phyloP scores from a whole-genome alignment of 345 rosid species.

The Populus alba region DNA sequence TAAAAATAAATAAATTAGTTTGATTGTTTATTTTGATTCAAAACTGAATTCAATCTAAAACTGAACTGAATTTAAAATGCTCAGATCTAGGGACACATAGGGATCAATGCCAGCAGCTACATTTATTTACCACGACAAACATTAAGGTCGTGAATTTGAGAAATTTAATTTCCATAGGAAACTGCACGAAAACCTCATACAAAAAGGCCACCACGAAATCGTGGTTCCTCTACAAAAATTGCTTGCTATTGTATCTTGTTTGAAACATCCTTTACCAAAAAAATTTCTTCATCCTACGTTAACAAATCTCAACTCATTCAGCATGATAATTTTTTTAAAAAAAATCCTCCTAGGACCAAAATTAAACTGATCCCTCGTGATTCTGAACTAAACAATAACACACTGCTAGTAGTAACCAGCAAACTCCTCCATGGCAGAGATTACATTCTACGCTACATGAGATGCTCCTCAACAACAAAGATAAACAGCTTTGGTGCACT shows the following conservation, averaged over 20 bases:
- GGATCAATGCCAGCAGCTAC: too few species aligned
- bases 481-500: background rate
- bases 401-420: background rate
- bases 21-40: too few species aligned
- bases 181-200: background rate
- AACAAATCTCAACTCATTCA: constrained; percentile 15
- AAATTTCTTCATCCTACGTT: constrained; percentile 11
- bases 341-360: constrained; percentile 22
- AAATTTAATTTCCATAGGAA: background rate
- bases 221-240: constrained; percentile 1
- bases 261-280: constrained; percentile 16
- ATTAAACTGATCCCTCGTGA: constrained; percentile 12
- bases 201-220: background rate
- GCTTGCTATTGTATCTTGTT: background rate
- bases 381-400: constrained; percentile 8
- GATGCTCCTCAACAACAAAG: background rate
- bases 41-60: too few species aligned
- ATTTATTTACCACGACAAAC: too few species aligned
- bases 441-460: constrained; percentile 17
- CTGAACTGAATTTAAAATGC: too few species aligned
- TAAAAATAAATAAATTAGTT: too few species aligned
- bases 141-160: too few species aligned
- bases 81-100: too few species aligned
- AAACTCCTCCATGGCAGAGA: constrained; percentile 8
- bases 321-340: background rate